These are phyloP conservation scores for Schizosaccharomyces japonicus DNA, from an alignment of 805 yeast species.

Conservation along the genomic window DNA sequence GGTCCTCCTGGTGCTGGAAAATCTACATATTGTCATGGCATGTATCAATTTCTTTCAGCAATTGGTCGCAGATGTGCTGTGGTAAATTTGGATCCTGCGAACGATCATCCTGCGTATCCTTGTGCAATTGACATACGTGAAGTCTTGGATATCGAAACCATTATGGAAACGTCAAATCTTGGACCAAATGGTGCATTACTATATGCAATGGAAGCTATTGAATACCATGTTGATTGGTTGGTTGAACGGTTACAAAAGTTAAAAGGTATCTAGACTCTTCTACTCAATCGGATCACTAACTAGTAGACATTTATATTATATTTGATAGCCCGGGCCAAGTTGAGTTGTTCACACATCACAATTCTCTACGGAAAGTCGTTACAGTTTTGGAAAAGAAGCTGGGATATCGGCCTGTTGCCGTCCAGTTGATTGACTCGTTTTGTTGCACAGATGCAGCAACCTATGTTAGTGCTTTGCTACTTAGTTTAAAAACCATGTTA, in stretches of 20 bases:
- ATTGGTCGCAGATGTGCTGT: constrained; percentile 77
- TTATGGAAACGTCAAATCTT: constrained; percentile 44
- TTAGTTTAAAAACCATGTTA: constrained; percentile 75
- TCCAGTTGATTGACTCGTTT: constrained; percentile 61
- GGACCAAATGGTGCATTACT: constrained; percentile 87
- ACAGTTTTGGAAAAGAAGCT: not conserved
- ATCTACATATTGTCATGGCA: constrained; percentile 79
- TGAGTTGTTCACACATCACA: constrained; percentile 77
- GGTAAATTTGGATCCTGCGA: constrained; percentile 81
- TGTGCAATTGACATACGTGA: constrained; percentile 60
- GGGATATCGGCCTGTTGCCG: constrained; percentile 24
- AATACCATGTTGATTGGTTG: constrained; percentile 15
- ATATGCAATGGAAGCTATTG: constrained; percentile 46
- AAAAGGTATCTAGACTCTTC: constrained; percentile 14
- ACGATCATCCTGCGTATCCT: constrained; percentile 45
- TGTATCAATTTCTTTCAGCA: constrained; percentile 76
- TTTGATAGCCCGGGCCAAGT: constrained; percentile 91
- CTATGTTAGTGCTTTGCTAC: constrained; percentile 55
- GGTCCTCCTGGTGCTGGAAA: constrained; percentile 98
- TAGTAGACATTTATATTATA: constrained; percentile 26
- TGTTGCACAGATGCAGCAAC: constrained; percentile 72
- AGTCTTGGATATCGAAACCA: constrained; percentile 47
- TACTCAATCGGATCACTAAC: not conserved
- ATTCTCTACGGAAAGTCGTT: constrained; percentile 47
- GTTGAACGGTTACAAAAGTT: constrained; percentile 31